A percentile compares a stretch with the other conserved stretches of the same genome.
phyloP scores from a whole-genome alignment of 441 rosid species.

The Pelargonium cotyledonis region DNA sequence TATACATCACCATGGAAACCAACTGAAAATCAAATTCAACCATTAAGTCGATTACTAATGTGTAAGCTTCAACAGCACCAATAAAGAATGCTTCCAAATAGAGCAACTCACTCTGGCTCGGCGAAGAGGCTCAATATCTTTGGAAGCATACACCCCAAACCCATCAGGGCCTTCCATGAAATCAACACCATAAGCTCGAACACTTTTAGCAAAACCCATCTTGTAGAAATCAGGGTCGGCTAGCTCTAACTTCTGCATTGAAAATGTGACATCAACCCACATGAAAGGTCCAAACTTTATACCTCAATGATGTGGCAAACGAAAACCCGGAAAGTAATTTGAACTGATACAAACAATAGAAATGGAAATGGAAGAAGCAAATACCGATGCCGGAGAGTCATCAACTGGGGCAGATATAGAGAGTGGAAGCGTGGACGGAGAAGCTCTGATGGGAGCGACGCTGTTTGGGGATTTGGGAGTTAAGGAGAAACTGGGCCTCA shows the following conservation, averaged over 20 bases:
- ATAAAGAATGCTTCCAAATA: background rate
- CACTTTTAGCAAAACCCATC: constrained; percentile 70
- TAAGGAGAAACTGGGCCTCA: constrained; percentile 21
- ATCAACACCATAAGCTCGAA: constrained; percentile 87
- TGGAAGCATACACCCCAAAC: constrained; percentile 83
- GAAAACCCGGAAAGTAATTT: background rate
- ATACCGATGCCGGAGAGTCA: constrained; percentile 34
- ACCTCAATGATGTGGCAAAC: background rate
- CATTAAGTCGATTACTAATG: background rate
- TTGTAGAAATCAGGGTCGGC: constrained; percentile 92
- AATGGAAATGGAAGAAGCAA: background rate
- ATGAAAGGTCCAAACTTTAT: background rate
- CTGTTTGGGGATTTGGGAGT: constrained; percentile 14
- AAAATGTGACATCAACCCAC: background rate
- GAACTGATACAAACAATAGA: background rate
- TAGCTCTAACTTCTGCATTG: constrained; percentile 33
- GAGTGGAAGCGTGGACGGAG: constrained; percentile 39
- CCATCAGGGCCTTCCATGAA: constrained; percentile 90
- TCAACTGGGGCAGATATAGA: constrained; percentile 28
- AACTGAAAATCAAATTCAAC: constrained; percentile 4
- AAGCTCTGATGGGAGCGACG: constrained; percentile 27
- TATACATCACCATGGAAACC: constrained; percentile 2
- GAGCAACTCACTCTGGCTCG: constrained; percentile 72
- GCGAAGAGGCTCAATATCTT: constrained; percentile 70
- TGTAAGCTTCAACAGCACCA: no score